Base-by-base conservation (phyloP, 108 stramenopile genomes). In the Aurantiochytrium sp. region DNA sequence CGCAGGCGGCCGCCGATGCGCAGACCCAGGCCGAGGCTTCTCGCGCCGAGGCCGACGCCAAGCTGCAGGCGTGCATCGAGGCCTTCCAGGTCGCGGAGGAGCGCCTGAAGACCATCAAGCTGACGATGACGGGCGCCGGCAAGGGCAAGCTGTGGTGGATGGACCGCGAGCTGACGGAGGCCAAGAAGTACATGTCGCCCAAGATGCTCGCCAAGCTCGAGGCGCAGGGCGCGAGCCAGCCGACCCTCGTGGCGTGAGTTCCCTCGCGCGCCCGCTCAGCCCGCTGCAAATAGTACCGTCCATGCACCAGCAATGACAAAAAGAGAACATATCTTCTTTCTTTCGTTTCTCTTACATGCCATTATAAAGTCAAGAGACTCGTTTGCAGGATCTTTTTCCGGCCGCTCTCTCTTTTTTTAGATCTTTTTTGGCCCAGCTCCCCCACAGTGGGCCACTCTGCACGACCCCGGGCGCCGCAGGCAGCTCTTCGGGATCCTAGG, bases 61-160 rank as follows among this genome's bases (percentile, higher is more conserved):
- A 52, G 85, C 27, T 86, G 53, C 24, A 86, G 52, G 85, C 24
- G 85, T 27, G 31, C 85, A 86, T 86, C 24, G 85, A 52, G 30
- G 53, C 45, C 6, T 81, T 81, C 3, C 15, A 37, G 15, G 45
- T n/a, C n/a, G 73, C 73, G 10, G 42, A 81, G 45, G 73, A 81
- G 19, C 73, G 73, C 39, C 45, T 81, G 42, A 24, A 81, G 1
- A 81, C 21, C 19, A 81, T 87, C 52, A 87, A 87, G 87, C 6
- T 15, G 41, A 69, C 42, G 24, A 88, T 68, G 55, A 55, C 55
- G 30, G 89, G 89, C 27, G n/a, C 15, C 54, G 89, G 55, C 10
- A 55, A 69, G 37, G 89, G 89, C 86, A 89, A 55, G 32, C 42
- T 89, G 54, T 89, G 89, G 89, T 86, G 50, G 50, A 32, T 89